Percentiles rank a stretch among this genome's conserved stretches.
These are phyloP conservation scores for Botrytis medusae DNA, from an alignment of 2,329 filamentous ascomycete species.

Conservation along the genomic window DNA sequence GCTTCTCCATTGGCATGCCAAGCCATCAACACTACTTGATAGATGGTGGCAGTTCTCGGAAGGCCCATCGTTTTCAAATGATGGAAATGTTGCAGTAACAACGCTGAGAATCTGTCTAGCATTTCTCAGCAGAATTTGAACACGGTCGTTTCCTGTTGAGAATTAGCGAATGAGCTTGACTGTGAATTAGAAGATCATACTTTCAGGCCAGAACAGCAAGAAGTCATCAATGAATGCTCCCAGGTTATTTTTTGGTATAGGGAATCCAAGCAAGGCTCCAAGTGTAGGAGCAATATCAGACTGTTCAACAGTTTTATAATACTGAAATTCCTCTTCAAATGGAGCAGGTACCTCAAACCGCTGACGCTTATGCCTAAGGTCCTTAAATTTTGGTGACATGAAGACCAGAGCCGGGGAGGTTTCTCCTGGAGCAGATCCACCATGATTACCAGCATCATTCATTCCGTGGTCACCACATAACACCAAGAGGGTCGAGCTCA, in stretches of 20 bases:
- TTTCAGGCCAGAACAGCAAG: slow-evolving; percentile 69
- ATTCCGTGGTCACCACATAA: slow-evolving; percentile 97
- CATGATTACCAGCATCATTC: slow-evolving; percentile 98
- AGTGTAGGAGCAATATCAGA: slow-evolving; percentile 91
- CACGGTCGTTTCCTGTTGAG: slow-evolving; percentile 50
- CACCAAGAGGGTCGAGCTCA: slow-evolving; percentile 77
- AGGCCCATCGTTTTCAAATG: slow-evolving; percentile 45
- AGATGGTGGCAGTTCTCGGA: slow-evolving; percentile 30
- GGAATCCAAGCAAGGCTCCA: slow-evolving; percentile 81
- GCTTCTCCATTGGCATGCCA: slow-evolving; percentile 69
- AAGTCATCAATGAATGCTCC: slow-evolving; percentile 83
- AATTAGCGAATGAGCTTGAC: slow-evolving; percentile 22
- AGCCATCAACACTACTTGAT: slow-evolving; percentile 47
- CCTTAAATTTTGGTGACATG: slow-evolving; percentile 80
- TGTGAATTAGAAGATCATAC: slow-evolving; percentile 45
- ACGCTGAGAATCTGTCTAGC: slow-evolving; percentile 77
- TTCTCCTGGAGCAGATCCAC: slow-evolving; percentile 89
- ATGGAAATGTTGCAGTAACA: slow-evolving; percentile 69
- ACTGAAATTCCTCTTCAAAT: slow-evolving; percentile 71
- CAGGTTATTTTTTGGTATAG: slow-evolving; percentile 84
- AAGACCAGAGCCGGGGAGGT: slow-evolving; percentile 92
- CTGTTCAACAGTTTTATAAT: slow-evolving; percentile 84
- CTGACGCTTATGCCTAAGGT: slow-evolving; percentile 59
- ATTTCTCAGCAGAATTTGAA: slow-evolving; percentile 73
- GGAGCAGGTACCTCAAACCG: slow-evolving; percentile 52